Conservation (phyloP, 139 green algal species). For the Pedinophyceae sp. region DNA sequence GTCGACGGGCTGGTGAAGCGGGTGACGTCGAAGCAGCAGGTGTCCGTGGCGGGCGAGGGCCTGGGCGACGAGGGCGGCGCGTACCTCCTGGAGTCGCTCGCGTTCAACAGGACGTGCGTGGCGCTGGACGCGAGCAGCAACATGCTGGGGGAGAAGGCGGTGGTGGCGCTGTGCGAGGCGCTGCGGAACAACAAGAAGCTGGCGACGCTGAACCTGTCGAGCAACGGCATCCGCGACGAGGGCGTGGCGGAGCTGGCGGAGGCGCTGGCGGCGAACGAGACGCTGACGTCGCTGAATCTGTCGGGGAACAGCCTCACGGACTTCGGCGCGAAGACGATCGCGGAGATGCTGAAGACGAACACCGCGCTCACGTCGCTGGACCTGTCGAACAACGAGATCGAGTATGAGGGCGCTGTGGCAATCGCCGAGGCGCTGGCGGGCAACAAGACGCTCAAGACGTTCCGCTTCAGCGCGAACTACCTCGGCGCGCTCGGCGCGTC, state of each 20-base stretch:
- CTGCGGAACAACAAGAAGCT: slow-evolving; percentile 3
- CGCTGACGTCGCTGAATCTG: slow-evolving; percentile 3
- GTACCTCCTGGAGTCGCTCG: slow-evolving; percentile 1
- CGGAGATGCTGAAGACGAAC: slow-evolving; percentile 2
- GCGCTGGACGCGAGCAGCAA: slow-evolving; percentile 4
- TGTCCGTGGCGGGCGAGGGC: neutral
- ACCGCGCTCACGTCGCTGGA: neutral
- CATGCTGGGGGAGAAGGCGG: neutral
- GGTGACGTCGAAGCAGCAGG: slow-evolving; percentile 1
- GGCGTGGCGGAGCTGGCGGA: slow-evolving; percentile 2
- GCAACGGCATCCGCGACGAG: slow-evolving; percentile 6
- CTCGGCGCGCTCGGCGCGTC: slow-evolving; percentile 3
- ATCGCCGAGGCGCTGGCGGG: too few relatives aligned
- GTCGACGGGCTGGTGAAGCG: neutral
- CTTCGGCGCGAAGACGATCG: slow-evolving; percentile 1
- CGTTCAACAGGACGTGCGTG: slow-evolving; percentile 5
- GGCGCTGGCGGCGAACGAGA: slow-evolving; percentile 2
- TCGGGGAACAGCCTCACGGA: slow-evolving; percentile 3
- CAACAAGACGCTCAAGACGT: slow-evolving; percentile 1
- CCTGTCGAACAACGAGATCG: neutral
- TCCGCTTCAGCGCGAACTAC: slow-evolving; percentile 8
- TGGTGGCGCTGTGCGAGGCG: neutral
- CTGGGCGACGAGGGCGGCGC: slow-evolving; percentile 1
- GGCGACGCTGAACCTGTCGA: slow-evolving; percentile 2
- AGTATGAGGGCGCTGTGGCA: neutral